Evolutionary conservation across 2,329 filamentous ascomycete species (phyloP), one percentile per base, ranked within the genome.

Genomic region (Botrytis medusae): DNA sequence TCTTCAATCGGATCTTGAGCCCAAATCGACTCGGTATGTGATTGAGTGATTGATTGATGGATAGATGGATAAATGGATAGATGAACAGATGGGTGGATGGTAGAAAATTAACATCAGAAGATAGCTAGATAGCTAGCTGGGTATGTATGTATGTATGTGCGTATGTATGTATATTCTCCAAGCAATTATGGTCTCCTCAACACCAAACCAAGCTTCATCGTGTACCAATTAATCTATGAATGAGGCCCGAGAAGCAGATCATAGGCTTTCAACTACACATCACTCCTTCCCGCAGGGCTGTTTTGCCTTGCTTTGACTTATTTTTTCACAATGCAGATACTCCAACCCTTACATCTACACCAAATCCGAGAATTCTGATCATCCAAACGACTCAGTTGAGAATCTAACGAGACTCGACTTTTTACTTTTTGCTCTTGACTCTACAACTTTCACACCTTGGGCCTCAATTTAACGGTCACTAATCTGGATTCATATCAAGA

Each of bases 221-320:
- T 74, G 75, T 73, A 51, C 78, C 76, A 79, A 78, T 79, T 75
- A 72, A 48, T 65, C 72, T 63, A 42, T n/a, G 48, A 29, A 70
- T 40, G 69, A 67, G 54, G 48, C 72, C 34, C 71, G 69, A 65
- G 73, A 40, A 64, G 64, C 69, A 67, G 71, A 74, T 77, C 76
- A 79, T 78, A 79, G 78, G 79, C 70, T 76, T 57, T 77, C 37
- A 32, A 59, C 25, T 68, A 46, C 64, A 51, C 46, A 37, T 20
- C 34, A 18, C 12, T 14, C 51, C 18, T 57, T 29, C 25, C 29
- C 20, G 20, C 44, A 34, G 42, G 42, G n/a, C 37, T 51, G 74
- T 73, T 67, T 18, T 69, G 25, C 32, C 40, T 32, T 32, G 4
- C 29, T n/a, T 63, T 70, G 60, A 37, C 63, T 62, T 73, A 25